Base-by-base conservation (phyloP, 305 asterid species). In the Petunia hybrid region DNA sequence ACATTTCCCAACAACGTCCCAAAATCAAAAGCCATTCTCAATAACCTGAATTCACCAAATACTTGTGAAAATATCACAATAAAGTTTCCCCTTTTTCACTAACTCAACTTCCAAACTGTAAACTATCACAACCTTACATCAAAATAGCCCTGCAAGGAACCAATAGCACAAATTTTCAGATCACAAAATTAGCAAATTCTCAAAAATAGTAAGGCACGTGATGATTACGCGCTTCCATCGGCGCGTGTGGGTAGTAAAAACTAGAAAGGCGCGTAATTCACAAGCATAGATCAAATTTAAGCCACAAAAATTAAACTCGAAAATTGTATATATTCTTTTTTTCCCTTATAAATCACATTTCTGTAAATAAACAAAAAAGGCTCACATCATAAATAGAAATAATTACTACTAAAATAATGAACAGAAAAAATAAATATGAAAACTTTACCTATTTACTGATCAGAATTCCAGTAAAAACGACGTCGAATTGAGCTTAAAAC, bases 11-110 rank as follows among this genome's bases (percentile, higher is more conserved):
- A 16, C 85, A 87, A 60, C 64, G 84, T 76, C 82, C 86, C 89
- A 61, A 87, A 41, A 75, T 84, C 78, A 36, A 71, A 48, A 40
- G 4, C 90, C 97, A 91, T 88, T 77, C 65, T 31, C 16, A 71
- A 76, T 43, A 51, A 59, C 51, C 78, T 75, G 73, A 79, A 82
- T 61, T 60, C 62, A 77, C 82, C 79, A 45, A 83, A 82, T 59
- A 60, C 45, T 79, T 43, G 14, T 12, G 13, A 64, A 76, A 60
- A 13, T 59, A 12, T 35, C 42, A 63, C 16, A 63, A 63, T 35
- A 63, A 35, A 62, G 68, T 36, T 63, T 62, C 68, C 68, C 10
- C 68, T 36, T 35, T 62, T 63, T 35, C 14, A 63, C 40, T n/a
- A 48, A 53, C 77, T 46, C n/a, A 46, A 10, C 8, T 5, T 39